These are phyloP conservation scores for Kwoniella dendrophila DNA, from an alignment of 768 basidiomycete species.

Conservation along the genomic window DNA sequence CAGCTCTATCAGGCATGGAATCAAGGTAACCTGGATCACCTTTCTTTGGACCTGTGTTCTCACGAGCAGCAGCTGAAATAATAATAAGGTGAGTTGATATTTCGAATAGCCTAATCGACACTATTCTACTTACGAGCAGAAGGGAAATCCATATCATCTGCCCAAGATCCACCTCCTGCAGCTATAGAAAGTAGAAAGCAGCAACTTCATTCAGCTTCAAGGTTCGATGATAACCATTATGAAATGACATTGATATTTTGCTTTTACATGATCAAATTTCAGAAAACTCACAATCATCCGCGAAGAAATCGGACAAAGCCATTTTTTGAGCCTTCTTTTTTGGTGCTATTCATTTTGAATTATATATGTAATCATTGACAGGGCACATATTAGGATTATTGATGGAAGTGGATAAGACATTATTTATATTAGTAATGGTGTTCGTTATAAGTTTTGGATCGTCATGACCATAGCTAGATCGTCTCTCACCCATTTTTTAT, in stretches of 20 bases:
- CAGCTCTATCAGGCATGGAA: constrained; percentile 49
- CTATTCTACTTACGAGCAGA: constrained; percentile 75
- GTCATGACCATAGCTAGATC: neutral
- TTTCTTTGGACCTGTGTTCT: constrained; percentile 45
- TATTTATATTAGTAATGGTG: neutral
- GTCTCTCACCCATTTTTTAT: constrained; percentile 11
- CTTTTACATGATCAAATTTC: neutral
- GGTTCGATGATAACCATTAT: neutral
- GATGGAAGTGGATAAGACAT: neutral
- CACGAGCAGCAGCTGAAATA: constrained; percentile 43
- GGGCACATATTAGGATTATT: too few species aligned
- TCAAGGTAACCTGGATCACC: constrained; percentile 56
- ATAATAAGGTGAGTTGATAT: constrained; percentile 18
- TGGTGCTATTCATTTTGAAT: constrained; percentile 64
- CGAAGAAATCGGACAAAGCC: constrained; percentile 87
- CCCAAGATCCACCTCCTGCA: constrained; percentile 89
- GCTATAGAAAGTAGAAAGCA: too few species aligned
- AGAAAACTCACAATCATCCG: constrained; percentile 70
- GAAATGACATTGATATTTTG: too few species aligned
- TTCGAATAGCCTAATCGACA: neutral
- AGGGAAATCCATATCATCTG: constrained; percentile 97
- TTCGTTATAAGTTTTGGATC: too few species aligned
- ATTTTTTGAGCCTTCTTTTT: constrained; percentile 86
- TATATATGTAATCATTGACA: neutral
- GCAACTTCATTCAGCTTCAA: too few species aligned